phyloP scores from a whole-genome alignment of 1,139 yeast genomes.

The Magnusiomyces clavatus region DNA sequence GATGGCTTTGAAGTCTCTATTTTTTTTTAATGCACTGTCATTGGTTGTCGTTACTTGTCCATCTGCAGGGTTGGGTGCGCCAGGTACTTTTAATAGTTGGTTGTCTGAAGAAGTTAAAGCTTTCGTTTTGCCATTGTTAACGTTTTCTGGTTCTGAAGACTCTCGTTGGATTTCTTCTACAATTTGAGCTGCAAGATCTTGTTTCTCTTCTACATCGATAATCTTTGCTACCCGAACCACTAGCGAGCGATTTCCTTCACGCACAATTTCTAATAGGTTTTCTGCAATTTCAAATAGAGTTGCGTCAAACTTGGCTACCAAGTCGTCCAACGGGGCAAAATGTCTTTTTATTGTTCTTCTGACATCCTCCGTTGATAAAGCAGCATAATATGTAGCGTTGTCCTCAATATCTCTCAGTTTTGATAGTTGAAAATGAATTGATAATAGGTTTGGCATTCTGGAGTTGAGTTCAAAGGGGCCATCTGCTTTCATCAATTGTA shows the following conservation, averaged over 20 bases:
- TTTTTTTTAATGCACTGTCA: neutral
- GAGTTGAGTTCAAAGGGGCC: constrained; percentile 44
- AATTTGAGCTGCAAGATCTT: constrained; percentile 59
- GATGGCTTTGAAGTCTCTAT: constrained; percentile 3
- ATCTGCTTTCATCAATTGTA: constrained; percentile 47
- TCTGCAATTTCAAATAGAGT: constrained; percentile 52
- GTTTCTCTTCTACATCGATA: constrained; percentile 70
- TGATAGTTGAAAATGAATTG: constrained; percentile 62
- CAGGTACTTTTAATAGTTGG: neutral
- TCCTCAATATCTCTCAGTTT: constrained; percentile 74
- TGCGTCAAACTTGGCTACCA: constrained; percentile 58
- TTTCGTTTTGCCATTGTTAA: neutral
- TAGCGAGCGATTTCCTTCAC: constrained; percentile 58
- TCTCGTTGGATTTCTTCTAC: constrained; percentile 37
- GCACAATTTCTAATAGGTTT: constrained; percentile 60
- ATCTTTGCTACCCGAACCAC: constrained; percentile 68
- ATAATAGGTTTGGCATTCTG: constrained; percentile 52
- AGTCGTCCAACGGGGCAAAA: constrained; percentile 43
- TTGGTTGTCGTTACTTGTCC: neutral
- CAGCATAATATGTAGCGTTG: constrained; percentile 47
- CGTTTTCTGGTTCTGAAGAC: neutral
- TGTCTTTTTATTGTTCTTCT: constrained; percentile 58
- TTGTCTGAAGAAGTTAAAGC: neutral
- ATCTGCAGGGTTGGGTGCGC: neutral
- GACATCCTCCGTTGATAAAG: constrained; percentile 59